Conservation (phyloP, 106 monocot genomes). For the Amphibolis antarctica region DNA sequence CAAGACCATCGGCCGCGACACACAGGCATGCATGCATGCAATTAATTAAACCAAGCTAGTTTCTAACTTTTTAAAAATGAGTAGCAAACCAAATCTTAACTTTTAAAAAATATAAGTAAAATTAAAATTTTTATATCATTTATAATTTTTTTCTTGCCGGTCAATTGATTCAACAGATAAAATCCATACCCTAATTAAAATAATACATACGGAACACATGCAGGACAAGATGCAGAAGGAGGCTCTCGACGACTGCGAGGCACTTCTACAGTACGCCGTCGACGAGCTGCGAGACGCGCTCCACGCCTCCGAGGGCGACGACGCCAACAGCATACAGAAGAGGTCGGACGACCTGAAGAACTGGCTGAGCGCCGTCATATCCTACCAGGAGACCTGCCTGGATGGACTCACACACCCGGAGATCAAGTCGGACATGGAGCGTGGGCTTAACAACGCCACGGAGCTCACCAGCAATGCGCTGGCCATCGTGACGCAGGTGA, state of each 20-base stretch:
- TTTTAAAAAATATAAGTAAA: neutral
- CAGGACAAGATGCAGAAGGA: slow-evolving; percentile 17
- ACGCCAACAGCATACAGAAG: neutral
- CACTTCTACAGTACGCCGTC: slow-evolving; percentile 29
- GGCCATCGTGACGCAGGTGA: slow-evolving; percentile 34
- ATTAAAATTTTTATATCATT: neutral
- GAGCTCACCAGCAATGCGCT: slow-evolving; percentile 64
- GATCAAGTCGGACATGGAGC: slow-evolving; percentile 28
- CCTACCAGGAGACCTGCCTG: slow-evolving; percentile 55
- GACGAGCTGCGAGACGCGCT: slow-evolving; percentile 16
- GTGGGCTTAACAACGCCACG: slow-evolving; percentile 18
- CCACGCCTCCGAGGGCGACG: neutral
- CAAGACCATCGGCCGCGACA: slow-evolving; percentile 1
- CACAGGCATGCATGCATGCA: neutral
- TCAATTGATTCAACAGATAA: neutral
- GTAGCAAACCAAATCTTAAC: too few species aligned
- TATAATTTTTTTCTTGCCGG: neutral
- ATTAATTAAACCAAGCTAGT: neutral
- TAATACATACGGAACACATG: too few species aligned
- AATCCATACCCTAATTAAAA: too few species aligned
- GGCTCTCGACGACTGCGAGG: slow-evolving; percentile 32
- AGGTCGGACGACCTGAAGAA: slow-evolving; percentile 32
- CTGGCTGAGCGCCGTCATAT: slow-evolving; percentile 49
- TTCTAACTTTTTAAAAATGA: neutral
- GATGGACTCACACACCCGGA: slow-evolving; percentile 39